Evolutionary conservation across 78 protist species (phyloP).

Genomic region (Dictyostelium citrinum): DNA sequence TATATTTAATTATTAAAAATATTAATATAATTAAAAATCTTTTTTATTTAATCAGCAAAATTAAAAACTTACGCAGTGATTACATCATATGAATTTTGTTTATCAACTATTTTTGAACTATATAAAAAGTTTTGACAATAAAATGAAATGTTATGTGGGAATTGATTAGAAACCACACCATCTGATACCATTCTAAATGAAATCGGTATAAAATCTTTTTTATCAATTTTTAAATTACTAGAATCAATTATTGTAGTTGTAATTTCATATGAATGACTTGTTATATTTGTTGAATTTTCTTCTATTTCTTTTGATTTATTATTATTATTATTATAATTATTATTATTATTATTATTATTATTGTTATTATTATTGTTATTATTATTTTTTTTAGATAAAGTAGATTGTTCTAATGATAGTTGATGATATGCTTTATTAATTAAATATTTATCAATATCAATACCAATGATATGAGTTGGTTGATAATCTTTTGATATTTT

Average conservation of each 20-base stretch:
- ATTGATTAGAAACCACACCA: not conserved
- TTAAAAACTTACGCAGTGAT: slow-evolving; percentile 44
- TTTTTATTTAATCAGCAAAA: no score
- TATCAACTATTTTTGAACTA: not conserved
- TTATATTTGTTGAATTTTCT: not conserved
- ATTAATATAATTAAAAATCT: no score
- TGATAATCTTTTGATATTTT: slow-evolving; percentile 37
- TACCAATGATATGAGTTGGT: slow-evolving; percentile 12
- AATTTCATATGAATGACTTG: slow-evolving; percentile 5
- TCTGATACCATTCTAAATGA: slow-evolving; percentile 20
- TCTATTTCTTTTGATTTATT: not conserved
- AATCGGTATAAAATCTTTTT: slow-evolving; percentile 17
- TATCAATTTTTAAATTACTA: not conserved
- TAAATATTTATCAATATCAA: slow-evolving; percentile 52
- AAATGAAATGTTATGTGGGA: slow-evolving; percentile 43
- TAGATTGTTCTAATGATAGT: not conserved
- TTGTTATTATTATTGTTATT: not conserved
- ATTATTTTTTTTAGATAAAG: not conserved
- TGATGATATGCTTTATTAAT: slow-evolving; percentile 15
- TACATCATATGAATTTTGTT: slow-evolving; percentile 11
- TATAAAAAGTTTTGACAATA: slow-evolving; percentile 42
- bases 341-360: not conserved
- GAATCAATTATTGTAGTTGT: not conserved
- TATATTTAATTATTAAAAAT: no score
- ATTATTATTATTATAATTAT: not conserved